Base-by-base conservation (phyloP, 257 asterid species). In the Petunia secreta region DNA sequence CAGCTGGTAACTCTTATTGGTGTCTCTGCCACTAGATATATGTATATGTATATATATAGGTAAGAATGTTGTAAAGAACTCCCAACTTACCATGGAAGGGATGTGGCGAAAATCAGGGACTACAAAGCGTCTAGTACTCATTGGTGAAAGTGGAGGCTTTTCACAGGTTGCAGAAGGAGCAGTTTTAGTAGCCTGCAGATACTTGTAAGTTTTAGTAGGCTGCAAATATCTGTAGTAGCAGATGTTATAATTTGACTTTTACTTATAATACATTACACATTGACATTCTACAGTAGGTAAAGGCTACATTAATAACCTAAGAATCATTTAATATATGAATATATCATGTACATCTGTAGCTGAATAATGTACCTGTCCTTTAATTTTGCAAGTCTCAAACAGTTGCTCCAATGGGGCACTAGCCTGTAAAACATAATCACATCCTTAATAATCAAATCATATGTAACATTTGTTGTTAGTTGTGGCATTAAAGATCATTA, bases 101-200 rank as follows among this genome's bases (percentile, higher is more conserved):
- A 79, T 60, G 68, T 13, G 78, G 44, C 25, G 64, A 40, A 48
- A n/a, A 52, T 79, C 63, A 7, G 80, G 67, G 69, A 57, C 59
- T 10, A 15, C 79, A 8, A 7, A 58, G 44, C 50, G 54, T 68
- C 82, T 25, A 25, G 25, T 81, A 53, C 52, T 63, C 43, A 39
- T 52, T 0, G 85, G 85, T 66, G 87, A 85, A 57, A 79, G 81
- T 8, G 85, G 87, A 6, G 85, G 85, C 58, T 60, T 79, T 64
- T 74, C 85, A 14, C 40, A 25, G 3, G 82, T 60, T 67, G 67
- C 54, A 41, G n/a, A 15, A 25, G 15, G 25, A 53, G 41, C 4
- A 6, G 79, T 13, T 40, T 55, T 80, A 62, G 13, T n/a, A 34
- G 60, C 82, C 75, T 82, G 78, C 10, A 82, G n/a, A 41, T 60